Evolutionary conservation across 768 basidiomycete species (phyloP).

Genomic region (Trametes coccinea): DNA sequence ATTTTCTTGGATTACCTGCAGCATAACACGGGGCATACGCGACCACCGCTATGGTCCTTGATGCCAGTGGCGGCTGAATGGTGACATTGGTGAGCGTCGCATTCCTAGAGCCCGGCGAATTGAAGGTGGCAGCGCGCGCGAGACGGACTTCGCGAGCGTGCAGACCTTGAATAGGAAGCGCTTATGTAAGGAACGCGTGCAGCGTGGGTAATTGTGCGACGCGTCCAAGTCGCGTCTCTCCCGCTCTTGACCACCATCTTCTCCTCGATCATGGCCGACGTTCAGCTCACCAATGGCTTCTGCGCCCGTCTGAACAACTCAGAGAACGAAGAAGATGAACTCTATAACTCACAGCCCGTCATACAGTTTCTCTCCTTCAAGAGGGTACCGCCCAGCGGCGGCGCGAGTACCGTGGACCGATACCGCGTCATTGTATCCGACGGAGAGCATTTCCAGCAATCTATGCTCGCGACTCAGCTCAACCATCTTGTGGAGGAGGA

Average conservation of each 20-base stretch:
- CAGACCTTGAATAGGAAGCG: background rate
- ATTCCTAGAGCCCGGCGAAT: too few relatives aligned
- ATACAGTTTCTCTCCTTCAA: slow-evolving; percentile 86
- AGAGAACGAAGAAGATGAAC: slow-evolving; percentile 39
- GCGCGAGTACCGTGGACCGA: slow-evolving; percentile 47
- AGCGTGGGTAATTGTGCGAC: slow-evolving; percentile 3
- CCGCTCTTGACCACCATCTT: slow-evolving; percentile 36
- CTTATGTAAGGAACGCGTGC: slow-evolving; percentile 27
- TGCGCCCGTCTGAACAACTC: slow-evolving; percentile 51
- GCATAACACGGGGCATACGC: too few relatives aligned
- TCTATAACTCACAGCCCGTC: slow-evolving; percentile 42
- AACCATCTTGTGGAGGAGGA: slow-evolving; percentile 72
- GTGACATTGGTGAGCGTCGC: too few relatives aligned
- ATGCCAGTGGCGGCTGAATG: too few relatives aligned
- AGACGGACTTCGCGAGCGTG: too few relatives aligned
- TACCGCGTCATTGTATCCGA: slow-evolving; percentile 89
- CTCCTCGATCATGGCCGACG: background rate
- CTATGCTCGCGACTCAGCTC: slow-evolving; percentile 93
- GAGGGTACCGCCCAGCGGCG: slow-evolving; percentile 52
- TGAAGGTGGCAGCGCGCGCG: too few relatives aligned
- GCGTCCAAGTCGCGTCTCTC: slow-evolving; percentile 9
- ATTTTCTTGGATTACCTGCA: too few relatives aligned
- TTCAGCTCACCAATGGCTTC: slow-evolving; percentile 60
- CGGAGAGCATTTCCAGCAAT: slow-evolving; percentile 82
- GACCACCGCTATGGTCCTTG: too few relatives aligned